Evolutionary conservation across 1,284 basidiomycete species (phyloP).

Genomic region (Peniophora sp.): DNA sequence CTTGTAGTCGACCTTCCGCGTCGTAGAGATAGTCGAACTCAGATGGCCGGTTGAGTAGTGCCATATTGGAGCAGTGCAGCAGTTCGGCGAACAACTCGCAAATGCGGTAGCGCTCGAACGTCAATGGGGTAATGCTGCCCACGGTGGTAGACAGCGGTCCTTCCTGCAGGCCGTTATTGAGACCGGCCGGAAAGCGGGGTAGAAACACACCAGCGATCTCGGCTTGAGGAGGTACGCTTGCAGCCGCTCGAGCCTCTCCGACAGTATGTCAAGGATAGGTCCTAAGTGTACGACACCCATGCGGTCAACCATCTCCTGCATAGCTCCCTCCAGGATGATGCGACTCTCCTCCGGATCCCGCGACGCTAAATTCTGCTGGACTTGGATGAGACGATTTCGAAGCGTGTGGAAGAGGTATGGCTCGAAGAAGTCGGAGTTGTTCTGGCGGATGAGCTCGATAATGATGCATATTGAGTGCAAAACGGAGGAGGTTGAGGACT

Average conservation of each 20-base stretch:
- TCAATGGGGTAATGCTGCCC: slow-evolving; percentile 72
- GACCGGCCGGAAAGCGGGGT: slow-evolving; percentile 7
- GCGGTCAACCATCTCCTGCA: slow-evolving; percentile 82
- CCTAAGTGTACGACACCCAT: slow-evolving; percentile 95
- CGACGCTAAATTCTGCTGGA: slow-evolving; percentile 61
- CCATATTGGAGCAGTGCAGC: slow-evolving; percentile 98
- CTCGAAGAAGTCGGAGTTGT: slow-evolving; percentile 99
- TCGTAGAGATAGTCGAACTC: slow-evolving; percentile 74
- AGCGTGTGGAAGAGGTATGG: slow-evolving; percentile 96
- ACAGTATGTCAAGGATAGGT: slow-evolving; percentile 73
- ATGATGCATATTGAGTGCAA: slow-evolving; percentile 86
- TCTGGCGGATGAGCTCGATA: slow-evolving; percentile 95
- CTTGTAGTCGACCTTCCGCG: slow-evolving; percentile 69
- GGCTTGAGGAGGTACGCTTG: slow-evolving; percentile 70
- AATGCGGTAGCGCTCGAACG: slow-evolving; percentile 94
- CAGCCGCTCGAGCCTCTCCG: slow-evolving; percentile 63
- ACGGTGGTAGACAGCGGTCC: slow-evolving; percentile 66
- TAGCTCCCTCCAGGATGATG: slow-evolving; percentile 68
- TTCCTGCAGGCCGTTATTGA: slow-evolving; percentile 29
- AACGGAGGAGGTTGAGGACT: slow-evolving; percentile 83
- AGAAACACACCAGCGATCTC: slow-evolving; percentile 58
- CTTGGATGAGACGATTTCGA: slow-evolving; percentile 82
- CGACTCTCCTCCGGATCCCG: slow-evolving; percentile 53
- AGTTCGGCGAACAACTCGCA: slow-evolving; percentile 97
- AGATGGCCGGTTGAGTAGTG: slow-evolving; percentile 77